Conservation (phyloP, 495 filamentous ascomycete genomes). For the Xeromyces bisporus region DNA sequence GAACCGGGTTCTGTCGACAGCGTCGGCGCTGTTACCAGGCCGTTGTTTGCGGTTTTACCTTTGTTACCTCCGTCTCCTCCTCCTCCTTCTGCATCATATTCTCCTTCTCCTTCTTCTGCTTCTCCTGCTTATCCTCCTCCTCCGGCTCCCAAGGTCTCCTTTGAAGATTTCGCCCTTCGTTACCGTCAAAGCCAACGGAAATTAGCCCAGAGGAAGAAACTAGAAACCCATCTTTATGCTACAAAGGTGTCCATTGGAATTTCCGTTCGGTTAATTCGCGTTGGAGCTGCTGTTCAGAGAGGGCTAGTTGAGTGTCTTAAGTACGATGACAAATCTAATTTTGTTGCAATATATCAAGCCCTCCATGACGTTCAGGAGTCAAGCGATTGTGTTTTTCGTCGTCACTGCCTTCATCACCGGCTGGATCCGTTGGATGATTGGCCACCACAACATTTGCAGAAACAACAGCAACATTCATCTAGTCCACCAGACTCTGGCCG, state of each 20-base stretch:
- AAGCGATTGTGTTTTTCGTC: constrained; percentile 47
- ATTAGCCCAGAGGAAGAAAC: constrained; percentile 20
- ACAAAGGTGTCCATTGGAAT: constrained; percentile 54
- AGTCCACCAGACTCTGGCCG: constrained; percentile 14
- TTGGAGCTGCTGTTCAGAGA: constrained; percentile 59
- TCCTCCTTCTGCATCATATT: too few relatives aligned
- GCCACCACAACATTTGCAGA: too few relatives aligned
- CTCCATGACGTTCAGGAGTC: constrained; percentile 77
- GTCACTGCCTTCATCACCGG: constrained; percentile 18
- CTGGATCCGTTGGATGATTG: constrained; percentile 27
- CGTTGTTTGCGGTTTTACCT: too few relatives aligned
- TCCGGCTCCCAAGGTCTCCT: constrained; percentile 11
- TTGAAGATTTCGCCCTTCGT: constrained; percentile 26
- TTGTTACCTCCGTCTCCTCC: too few relatives aligned
- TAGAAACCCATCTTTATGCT: constrained; percentile 26
- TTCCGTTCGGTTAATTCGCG: constrained; percentile 61
- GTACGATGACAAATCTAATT: constrained; percentile 76
- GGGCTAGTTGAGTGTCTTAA: constrained; percentile 78
- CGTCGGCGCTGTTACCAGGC: background rate
- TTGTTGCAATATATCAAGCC: constrained; percentile 73
- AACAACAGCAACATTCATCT: too few relatives aligned
- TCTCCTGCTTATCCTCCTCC: too few relatives aligned
- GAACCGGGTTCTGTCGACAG: background rate
- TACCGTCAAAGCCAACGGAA: constrained; percentile 30
- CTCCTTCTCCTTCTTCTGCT: too few relatives aligned